phyloP scores from a whole-genome alignment of 2,329 filamentous ascomycete genomes.

The Ploettnerulaceae sp. region DNA sequence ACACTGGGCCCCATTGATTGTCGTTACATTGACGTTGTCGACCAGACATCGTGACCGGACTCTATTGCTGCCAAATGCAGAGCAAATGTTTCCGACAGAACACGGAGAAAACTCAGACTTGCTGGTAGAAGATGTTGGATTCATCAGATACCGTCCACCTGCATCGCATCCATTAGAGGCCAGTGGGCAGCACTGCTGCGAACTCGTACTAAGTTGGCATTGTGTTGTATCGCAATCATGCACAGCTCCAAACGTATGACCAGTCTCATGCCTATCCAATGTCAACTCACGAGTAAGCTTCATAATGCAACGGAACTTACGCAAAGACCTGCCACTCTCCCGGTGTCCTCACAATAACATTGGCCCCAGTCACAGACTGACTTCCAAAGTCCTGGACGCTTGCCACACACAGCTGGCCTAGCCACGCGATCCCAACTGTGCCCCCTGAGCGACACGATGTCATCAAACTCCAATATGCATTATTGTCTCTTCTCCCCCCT shows the following conservation, averaged over 20 bases:
- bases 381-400: conserved; percentile 48
- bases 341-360: conserved; percentile 75
- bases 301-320: background rate
- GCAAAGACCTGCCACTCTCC: conserved; percentile 92
- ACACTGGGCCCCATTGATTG: conserved; percentile 76
- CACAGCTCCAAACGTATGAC: conserved; percentile 88
- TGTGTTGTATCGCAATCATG: conserved; percentile 75
- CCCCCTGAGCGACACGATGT: conserved; percentile 66
- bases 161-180: conserved; percentile 64
- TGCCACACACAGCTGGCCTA: conserved; percentile 72
- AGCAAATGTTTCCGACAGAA: conserved; percentile 87
- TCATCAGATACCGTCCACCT: conserved; percentile 78
- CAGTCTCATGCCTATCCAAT: conserved; percentile 62
- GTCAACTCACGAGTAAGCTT: background rate
- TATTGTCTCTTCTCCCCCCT: conserved; percentile 65
- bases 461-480: conserved; percentile 81
- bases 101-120: conserved; percentile 80
- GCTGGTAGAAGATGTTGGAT: conserved; percentile 69
- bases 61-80: conserved; percentile 67
- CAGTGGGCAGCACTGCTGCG: conserved; percentile 72
- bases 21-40: conserved; percentile 74
- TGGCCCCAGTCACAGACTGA: conserved; percentile 74
- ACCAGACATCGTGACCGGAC: conserved; percentile 70
- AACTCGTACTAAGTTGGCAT: conserved; percentile 43
- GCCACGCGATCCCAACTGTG: conserved; percentile 85